Base-by-base conservation (phyloP, 129 eudicot genomes). In the Flaveria bidentis region DNA sequence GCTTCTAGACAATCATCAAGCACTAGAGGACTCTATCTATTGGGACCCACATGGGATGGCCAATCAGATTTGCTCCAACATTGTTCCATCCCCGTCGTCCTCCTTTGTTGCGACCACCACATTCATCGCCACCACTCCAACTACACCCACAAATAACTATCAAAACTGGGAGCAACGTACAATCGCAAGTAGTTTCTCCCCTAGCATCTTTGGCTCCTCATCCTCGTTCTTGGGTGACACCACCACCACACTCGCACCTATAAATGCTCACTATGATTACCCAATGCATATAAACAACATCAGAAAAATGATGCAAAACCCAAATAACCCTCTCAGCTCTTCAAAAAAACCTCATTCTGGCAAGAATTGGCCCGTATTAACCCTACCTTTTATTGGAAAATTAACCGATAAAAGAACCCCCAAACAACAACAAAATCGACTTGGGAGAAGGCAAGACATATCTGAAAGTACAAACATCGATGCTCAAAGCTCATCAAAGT, bases 261-360 rank as follows among this genome's bases (percentile, higher is more conserved):
- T 20, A 72, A 42, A 51, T 5, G 57, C 5, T 51, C 88, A 76
- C 39, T 75, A 70, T 67, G 84, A 69, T 50, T 84, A 80, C 72
- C 66, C 86, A 23, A 82, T 78, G 57, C 67, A 69, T 2, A 60
- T 7, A 17, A 39, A 53, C 28, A 73, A 50, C 17, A 39, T 71
- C 75, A 85, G 80, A 45, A 86, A 85, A 25, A 72, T 85, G 57
- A 75, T 89, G 80, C 84, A 76, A 66, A 91, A 84, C 53, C 51
- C 85, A 25, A 85, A 73, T 69, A 85, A 83, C 49, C 87, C 90
- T 41, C 65, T 86, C 64, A 74, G 57, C 73, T 6, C 50, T 18
- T 51, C 85, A 80, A 79, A 66, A 17, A 39, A 15, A 5, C 64
- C 79, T 14, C 26, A 62, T 76, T 63, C 80, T 53, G 30, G 72